phyloP scores from a whole-genome alignment of 805 yeast genomes.

The Debaryomyces castellii region DNA sequence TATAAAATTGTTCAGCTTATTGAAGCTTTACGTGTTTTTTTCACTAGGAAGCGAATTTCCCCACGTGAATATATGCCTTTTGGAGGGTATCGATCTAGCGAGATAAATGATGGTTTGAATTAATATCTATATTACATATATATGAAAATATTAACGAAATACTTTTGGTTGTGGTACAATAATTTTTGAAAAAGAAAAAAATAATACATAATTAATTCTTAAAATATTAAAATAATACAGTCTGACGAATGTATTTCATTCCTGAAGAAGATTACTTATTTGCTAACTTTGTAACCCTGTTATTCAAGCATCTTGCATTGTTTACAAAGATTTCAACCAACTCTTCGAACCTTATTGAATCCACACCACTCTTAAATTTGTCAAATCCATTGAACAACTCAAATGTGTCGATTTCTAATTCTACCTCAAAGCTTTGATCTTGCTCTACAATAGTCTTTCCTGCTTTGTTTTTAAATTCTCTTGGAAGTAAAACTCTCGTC shows the following conservation, averaged over 20 bases:
- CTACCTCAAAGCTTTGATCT: slow-evolving; percentile 38
- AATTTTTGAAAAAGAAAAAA: neutral
- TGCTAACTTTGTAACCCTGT: slow-evolving; percentile 43
- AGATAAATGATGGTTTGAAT: neutral
- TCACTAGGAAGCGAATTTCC: neutral
- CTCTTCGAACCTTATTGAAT: slow-evolving; percentile 41
- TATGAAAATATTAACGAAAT: neutral
- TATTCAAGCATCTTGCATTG: slow-evolving; percentile 44
- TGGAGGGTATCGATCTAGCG: neutral
- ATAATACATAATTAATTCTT: neutral
- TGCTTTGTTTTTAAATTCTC: slow-evolving; percentile 32
- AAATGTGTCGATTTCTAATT: slow-evolving; percentile 38
- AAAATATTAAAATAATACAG: neutral
- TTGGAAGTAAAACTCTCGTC: slow-evolving; percentile 53
- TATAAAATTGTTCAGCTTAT: neutral
- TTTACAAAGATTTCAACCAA: slow-evolving; percentile 45
- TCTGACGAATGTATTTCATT: neutral
- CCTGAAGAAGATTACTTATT: slow-evolving; percentile 8
- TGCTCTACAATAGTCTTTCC: slow-evolving; percentile 37
- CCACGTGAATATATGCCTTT: neutral
- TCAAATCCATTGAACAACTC: slow-evolving; percentile 44
- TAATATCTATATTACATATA: neutral
- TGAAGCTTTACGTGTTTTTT: neutral
- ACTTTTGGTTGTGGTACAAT: neutral
- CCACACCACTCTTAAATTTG: slow-evolving; percentile 36